These are phyloP conservation scores for Casuarina equisetifolia DNA, from an alignment of 306 rosid species.

Conservation along the genomic window DNA sequence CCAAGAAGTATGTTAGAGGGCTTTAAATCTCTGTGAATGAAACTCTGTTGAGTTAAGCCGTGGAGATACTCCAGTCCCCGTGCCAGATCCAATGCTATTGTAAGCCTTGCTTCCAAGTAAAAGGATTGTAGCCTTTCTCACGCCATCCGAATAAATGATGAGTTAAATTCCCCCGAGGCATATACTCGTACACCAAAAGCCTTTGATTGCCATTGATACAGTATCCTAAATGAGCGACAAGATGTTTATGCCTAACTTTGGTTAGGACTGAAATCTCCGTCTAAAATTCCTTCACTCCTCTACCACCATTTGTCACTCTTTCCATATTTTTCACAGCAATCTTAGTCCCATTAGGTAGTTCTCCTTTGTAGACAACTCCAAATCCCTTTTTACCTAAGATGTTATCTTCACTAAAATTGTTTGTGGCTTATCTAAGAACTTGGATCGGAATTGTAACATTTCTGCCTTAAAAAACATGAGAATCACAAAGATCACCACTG, in stretches of 20 bases:
- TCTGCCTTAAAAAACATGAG: conserved; percentile 67
- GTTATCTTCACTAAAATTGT: conserved; percentile 72
- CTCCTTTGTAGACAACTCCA: conserved; percentile 90
- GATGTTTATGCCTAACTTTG: conserved; percentile 84
- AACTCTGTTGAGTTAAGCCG: conserved; percentile 87
- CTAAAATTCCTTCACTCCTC: conserved; percentile 81
- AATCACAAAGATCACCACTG: conserved; percentile 55
- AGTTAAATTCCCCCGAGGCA: conserved; percentile 90
- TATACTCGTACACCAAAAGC: conserved; percentile 78
- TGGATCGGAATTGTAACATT: conserved; percentile 66
- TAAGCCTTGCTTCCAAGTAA: conserved; percentile 82
- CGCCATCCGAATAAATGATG: conserved; percentile 74
- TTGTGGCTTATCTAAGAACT: conserved; percentile 63
- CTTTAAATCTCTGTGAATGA: conserved; percentile 70
- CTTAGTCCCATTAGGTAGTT: conserved; percentile 75
- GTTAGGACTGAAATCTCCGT: conserved; percentile 86
- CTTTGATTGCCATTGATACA: conserved; percentile 86
- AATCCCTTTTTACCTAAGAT: conserved; percentile 87
- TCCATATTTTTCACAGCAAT: conserved; percentile 94
- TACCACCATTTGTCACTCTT: conserved; percentile 60
- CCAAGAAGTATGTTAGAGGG: conserved; percentile 89
- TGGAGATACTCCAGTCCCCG: conserved; percentile 90
- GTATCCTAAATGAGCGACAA: conserved; percentile 80
- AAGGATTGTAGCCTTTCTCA: conserved; percentile 53
- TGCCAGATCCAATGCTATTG: conserved; percentile 87